Base-by-base conservation (phyloP, 2,329 filamentous ascomycete genomes). In the Rugonectria rugulosa region DNA sequence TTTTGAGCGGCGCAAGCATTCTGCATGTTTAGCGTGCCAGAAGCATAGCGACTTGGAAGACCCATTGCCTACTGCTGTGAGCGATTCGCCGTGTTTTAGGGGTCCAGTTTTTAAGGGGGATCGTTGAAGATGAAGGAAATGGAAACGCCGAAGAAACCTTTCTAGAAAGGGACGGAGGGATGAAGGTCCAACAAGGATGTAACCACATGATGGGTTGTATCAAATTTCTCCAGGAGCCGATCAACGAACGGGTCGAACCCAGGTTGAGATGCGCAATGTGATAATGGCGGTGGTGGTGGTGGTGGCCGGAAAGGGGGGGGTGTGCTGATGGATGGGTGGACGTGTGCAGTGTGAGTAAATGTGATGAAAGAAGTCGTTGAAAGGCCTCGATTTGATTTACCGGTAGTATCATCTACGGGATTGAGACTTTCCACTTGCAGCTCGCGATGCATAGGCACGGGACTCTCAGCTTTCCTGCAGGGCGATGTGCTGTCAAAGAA, bases 41-140 rank as follows among this genome's bases (percentile, higher is more conserved):
- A 29, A 29, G 26, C 26, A 29, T 7, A 29, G 7, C 26, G n/a
- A n/a, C n/a, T n/a, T n/a, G n/a, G n/a, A n/a, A n/a, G n/a, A n/a
- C n/a, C n/a, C n/a, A n/a, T n/a, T n/a, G n/a, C n/a, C n/a, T n/a
- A n/a, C n/a, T 44, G 26, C 53, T 37, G 56, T 59, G 37, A 54
- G 38, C 38, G n/a, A 49, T 49, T 31, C 15, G 24, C 26, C 31
- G 40, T 32, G 43, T 45, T 56, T n/a, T 62, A 64, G 59, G 61
- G 61, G 63, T 66, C 54, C 49, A 53, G 31, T 37, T 40, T 32
- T 55, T 44, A 51, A 40, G 49, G 42, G 43, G 27, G 20, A 21
- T 20, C 10, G 44, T 47, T 34, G 20, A 51, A 51, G 31, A 31
- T 31, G 45, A 42, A 37, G 46, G 38, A 24, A 32, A 48, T 26